Conservation (phyloP, 2,329 filamentous ascomycete species). For the Chrysoporthe deuterocubensis region DNA sequence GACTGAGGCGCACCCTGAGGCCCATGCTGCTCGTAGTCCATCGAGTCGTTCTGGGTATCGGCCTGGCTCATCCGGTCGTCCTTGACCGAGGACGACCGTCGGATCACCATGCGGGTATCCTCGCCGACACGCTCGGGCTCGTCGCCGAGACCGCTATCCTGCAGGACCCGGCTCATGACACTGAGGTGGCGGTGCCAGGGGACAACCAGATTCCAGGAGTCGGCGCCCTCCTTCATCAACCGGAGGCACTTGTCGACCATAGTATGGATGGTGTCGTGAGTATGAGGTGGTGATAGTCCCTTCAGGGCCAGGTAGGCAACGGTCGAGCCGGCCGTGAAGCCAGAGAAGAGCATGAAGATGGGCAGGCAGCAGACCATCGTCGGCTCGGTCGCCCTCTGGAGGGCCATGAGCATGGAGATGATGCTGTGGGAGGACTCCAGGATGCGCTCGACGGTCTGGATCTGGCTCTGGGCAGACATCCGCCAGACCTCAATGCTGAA, state of each 20-base stretch:
- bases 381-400: conserved; percentile 62
- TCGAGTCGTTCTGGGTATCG: conserved; percentile 58
- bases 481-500: conserved; percentile 61
- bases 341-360: conserved; percentile 66
- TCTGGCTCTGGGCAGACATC: conserved; percentile 52
- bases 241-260: conserved; percentile 63
- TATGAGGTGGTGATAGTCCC: conserved; percentile 59
- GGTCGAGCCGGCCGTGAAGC: conserved; percentile 64
- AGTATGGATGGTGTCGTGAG: conserved; percentile 59
- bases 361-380: conserved; percentile 64
- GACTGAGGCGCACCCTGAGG: conserved; percentile 41
- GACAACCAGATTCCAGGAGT: conserved; percentile 62
- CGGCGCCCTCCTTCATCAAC: conserved; percentile 62
- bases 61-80: conserved; percentile 60
- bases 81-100: conserved; percentile 50
- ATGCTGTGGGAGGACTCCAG: conserved; percentile 64
- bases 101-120: conserved; percentile 37
- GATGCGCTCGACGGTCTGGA: conserved; percentile 58
- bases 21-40: conserved; percentile 60
- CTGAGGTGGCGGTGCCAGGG: conserved; percentile 64
- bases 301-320: conserved; percentile 67
- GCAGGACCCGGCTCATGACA: conserved; percentile 65
- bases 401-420: conserved; percentile 57
- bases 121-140: conserved; percentile 41
- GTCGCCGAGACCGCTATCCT: conserved; percentile 52